phyloP scores from a whole-genome alignment of 2,329 filamentous ascomycete species.

The Colletotrichum australisinense region DNA sequence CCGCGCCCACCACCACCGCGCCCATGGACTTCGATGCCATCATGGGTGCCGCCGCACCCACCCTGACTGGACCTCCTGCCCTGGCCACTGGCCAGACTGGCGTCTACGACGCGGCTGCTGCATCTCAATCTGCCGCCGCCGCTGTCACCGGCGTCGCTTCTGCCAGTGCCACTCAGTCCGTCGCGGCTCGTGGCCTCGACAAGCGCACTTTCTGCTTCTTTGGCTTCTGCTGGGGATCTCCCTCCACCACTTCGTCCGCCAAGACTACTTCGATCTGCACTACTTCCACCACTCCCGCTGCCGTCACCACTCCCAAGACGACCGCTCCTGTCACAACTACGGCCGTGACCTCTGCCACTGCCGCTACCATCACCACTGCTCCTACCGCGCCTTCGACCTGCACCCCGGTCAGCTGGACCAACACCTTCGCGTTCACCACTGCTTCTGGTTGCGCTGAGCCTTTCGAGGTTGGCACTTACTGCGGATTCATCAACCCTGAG shows the following conservation, averaged over 20 bases:
- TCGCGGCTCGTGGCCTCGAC: conserved; percentile 5
- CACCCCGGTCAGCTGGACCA: conserved; percentile 27
- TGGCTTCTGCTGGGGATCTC: neutral
- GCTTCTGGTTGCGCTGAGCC: conserved; percentile 7
- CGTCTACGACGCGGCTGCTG: conserved; percentile 16
- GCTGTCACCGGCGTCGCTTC: conserved; percentile 21
- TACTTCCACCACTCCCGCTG: neutral
- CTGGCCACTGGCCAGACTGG: conserved; percentile 7
- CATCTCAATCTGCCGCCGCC: neutral
- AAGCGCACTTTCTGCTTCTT: conserved; percentile 15
- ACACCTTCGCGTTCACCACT: conserved; percentile 22
- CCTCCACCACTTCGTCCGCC: neutral
- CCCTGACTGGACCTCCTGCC: conserved; percentile 16
- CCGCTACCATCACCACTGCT: neutral
- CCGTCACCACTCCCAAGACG: neutral
- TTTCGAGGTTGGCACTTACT: conserved; percentile 28
- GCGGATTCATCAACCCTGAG: conserved; percentile 30
- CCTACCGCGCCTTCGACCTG: conserved; percentile 11
- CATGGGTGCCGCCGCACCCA: neutral
- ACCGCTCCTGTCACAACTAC: neutral
- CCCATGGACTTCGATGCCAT: conserved; percentile 21
- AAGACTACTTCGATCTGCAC: neutral
- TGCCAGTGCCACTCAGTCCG: conserved; percentile 16
- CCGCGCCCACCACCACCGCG: conserved; percentile 2
- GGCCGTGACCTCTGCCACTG: neutral